phyloP scores from a whole-genome alignment of 1,284 basidiomycete genomes.

The Phylloporus gajari region DNA sequence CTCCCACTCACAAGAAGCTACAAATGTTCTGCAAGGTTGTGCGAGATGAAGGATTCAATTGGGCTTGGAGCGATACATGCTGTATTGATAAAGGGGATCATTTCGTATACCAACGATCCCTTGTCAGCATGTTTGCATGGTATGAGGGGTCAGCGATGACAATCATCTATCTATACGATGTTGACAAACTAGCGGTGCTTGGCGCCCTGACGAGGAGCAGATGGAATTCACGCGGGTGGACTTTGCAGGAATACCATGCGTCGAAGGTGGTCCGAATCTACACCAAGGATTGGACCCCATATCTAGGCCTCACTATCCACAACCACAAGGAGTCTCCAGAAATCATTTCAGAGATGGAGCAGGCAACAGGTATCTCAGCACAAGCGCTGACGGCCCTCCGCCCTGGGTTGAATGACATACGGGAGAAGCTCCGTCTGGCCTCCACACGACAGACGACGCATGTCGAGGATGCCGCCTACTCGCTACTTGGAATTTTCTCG shows the following conservation, averaged over 20 bases:
- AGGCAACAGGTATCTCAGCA: background rate
- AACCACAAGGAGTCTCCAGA: background rate
- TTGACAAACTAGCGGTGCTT: background rate
- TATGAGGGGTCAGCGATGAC: background rate
- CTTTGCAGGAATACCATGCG: background rate
- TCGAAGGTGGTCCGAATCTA: slow-evolving; percentile 1
- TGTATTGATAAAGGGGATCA: too few relatives aligned
- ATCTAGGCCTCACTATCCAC: background rate
- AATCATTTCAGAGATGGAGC: background rate
- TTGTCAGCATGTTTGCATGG: background rate
- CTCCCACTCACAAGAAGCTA: background rate
- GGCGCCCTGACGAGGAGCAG: background rate
- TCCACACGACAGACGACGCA: background rate
- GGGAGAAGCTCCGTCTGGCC: background rate
- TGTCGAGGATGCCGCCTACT: background rate
- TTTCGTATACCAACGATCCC: too few relatives aligned
- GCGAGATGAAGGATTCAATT: too few relatives aligned
- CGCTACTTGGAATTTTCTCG: background rate
- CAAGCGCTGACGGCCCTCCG: background rate
- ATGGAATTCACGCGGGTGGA: background rate
- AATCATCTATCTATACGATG: background rate
- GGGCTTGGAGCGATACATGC: too few relatives aligned
- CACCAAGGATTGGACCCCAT: background rate
- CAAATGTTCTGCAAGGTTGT: too few relatives aligned
- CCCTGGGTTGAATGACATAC: background rate